These are phyloP conservation scores for Haberlea rhodopensis DNA, from an alignment of 257 asterid species.

Conservation along the genomic window DNA sequence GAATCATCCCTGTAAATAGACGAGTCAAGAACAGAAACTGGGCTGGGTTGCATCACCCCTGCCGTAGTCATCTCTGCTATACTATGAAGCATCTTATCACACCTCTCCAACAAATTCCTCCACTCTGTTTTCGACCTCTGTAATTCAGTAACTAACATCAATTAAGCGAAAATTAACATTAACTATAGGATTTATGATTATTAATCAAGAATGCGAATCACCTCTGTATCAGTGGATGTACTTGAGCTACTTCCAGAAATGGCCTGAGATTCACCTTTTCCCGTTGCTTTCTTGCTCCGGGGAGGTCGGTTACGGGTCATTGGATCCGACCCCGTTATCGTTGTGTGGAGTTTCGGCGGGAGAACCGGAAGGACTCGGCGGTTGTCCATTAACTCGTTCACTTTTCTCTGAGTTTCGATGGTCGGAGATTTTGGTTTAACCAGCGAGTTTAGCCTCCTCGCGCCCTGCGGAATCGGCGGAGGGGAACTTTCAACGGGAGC, in stretches of 20 bases:
- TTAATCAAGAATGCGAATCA: slow-evolving; percentile 22
- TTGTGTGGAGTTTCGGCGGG: slow-evolving; percentile 57
- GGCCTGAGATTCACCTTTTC: slow-evolving; percentile 82
- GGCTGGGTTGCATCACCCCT: slow-evolving; percentile 78
- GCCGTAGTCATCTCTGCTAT: slow-evolving; percentile 75
- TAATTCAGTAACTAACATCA: background rate
- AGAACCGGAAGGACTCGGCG: slow-evolving; percentile 53
- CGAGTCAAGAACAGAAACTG: slow-evolving; percentile 92
- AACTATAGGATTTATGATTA: background rate
- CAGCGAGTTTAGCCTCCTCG: slow-evolving; percentile 49
- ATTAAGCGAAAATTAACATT: background rate
- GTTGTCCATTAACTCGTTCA: slow-evolving; percentile 39
- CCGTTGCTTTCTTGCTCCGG: background rate
- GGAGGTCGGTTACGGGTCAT: background rate
- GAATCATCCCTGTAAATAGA: slow-evolving; percentile 81
- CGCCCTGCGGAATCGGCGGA: slow-evolving; percentile 49
- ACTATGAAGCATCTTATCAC: slow-evolving; percentile 90
- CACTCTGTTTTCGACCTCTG: slow-evolving; percentile 76
- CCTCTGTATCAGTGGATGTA: slow-evolving; percentile 78
- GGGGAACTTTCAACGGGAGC: slow-evolving; percentile 45
- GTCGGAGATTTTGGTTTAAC: slow-evolving; percentile 54
- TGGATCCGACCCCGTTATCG: slow-evolving; percentile 42
- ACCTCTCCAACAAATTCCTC: slow-evolving; percentile 68
- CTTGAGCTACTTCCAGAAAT: slow-evolving; percentile 62
- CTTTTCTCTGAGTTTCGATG: slow-evolving; percentile 56